Conservation (phyloP, 768 basidiomycete genomes). For the Suillus occidentalis region DNA sequence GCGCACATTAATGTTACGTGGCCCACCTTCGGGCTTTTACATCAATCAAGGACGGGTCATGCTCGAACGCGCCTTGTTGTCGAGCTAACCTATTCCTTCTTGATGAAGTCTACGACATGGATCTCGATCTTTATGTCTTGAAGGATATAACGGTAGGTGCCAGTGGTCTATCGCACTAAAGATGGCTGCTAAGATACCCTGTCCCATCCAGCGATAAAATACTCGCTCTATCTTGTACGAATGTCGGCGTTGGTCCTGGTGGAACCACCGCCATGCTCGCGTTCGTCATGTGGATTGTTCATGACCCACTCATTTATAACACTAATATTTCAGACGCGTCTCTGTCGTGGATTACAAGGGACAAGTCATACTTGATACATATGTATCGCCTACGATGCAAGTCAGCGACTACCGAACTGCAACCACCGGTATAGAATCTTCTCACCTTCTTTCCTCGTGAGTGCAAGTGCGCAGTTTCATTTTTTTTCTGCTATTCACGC, state of each 20-base stretch:
- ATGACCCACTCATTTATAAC: conserved; percentile 7
- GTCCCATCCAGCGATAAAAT: conserved; percentile 44
- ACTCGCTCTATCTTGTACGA: conserved; percentile 61
- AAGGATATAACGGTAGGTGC: conserved; percentile 11
- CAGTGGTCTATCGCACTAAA: conserved; percentile 19
- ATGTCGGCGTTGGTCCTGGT: conserved; percentile 79
- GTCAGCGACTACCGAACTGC: conserved; percentile 74
- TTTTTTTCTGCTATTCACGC: conserved; percentile 2
- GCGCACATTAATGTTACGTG: conserved; percentile 4
- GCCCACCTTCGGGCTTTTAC: conserved; percentile 7
- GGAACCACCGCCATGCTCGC: conserved; percentile 83
- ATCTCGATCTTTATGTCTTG: not conserved
- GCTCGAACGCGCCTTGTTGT: not conserved
- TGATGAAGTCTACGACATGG: not conserved
- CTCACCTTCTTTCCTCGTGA: conserved; percentile 41
- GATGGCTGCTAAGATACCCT: conserved; percentile 35
- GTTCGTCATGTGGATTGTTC: conserved; percentile 42
- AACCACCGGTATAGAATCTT: conserved; percentile 54
- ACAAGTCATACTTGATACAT: conserved; percentile 58
- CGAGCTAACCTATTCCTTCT: conserved; percentile 1
- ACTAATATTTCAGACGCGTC: conserved; percentile 40
- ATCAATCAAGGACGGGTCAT: conserved; percentile 5
- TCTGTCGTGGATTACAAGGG: conserved; percentile 61
- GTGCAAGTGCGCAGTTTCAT: conserved; percentile 12
- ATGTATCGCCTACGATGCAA: conserved; percentile 62